Evolutionary conservation across 345 rosid species (phyloP), one percentile per base, ranked within the genome.

Genomic region (Boechera divaricarpa): DNA sequence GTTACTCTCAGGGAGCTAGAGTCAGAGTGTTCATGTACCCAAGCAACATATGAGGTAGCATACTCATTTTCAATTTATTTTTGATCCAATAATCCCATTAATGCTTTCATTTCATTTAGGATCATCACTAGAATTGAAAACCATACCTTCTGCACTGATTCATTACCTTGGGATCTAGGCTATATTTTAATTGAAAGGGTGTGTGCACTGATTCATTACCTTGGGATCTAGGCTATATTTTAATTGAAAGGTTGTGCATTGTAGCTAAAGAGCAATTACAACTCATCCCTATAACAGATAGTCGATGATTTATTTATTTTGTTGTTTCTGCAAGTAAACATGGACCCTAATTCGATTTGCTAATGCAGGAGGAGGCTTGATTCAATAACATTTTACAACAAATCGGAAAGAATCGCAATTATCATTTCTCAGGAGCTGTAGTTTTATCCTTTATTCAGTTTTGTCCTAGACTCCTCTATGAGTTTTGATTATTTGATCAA

Each of bases 11-110:
- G 98, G 98, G 95, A 72, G 86, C 86, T 58, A 84, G 77, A 65
- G 97, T 93, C n/a, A 87, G 98, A 71, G 98, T 93, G 52, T 91
- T 93, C 86, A 89, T 93, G 98, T 93, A 91, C 79, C 98, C 97
- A 73, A 91, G 97, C 89, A 91, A 91, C 60, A 93, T 91, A 26
- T 93, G 73, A 91, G 95, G 97, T 92, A 61, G 6, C 4, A 59
- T 29, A 8, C 49, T 24, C 18, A 12, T 9, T 29, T 10, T 29
- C 3, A 29, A 26, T 21, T 7, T 1, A 7, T 2, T 63, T 3
- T 47, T 47, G 10, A 47, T 47, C 13, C 5, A 13, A 6, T 28
- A 7, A 4, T 63, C 38, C 4, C 11, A 41, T 7, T 33, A 45
- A 7, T 6, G 12, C 6, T 58, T 5, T 33, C 21, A 10, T 61